These are phyloP conservation scores for Coniochaeta sp. DNA, from an alignment of 2,329 filamentous ascomycete species.

Conservation along the genomic window DNA sequence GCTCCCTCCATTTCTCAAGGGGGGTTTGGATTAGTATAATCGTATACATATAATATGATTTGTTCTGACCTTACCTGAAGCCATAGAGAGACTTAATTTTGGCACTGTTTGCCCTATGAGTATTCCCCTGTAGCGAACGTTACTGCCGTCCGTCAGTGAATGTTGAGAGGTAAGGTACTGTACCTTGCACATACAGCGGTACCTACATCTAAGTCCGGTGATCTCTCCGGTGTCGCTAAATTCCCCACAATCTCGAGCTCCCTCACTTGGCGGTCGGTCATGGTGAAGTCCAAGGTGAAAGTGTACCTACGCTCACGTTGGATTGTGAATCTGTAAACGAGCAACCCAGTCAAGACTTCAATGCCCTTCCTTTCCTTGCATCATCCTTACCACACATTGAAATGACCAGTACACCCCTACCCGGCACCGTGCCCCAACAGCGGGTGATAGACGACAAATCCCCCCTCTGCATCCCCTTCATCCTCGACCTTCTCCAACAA, in stretches of 20 bases:
- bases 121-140: background rate
- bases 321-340: background rate
- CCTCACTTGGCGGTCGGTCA: background rate
- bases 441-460: constrained; percentile 69
- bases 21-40: background rate
- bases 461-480: constrained; percentile 69
- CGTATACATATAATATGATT: too few relatives aligned
- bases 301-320: background rate
- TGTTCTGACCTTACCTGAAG: too few relatives aligned
- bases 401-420: constrained; percentile 20
- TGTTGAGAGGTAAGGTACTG: too few relatives aligned
- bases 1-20: background rate
- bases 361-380: too few relatives aligned
- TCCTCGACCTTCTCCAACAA: constrained; percentile 45
- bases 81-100: background rate
- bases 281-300: background rate
- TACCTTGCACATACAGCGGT: background rate
- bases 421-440: constrained; percentile 16
- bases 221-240: background rate
- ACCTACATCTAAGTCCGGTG: background rate
- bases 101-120: background rate
- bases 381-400: background rate
- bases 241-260: background rate
- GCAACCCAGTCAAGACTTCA: background rate
- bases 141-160: background rate